A percentile compares a stretch with the other conserved stretches of the same genome.
Evolutionary conservation across 768 basidiomycete genomes (phyloP).

Genomic region (Boletus fagicola): DNA sequence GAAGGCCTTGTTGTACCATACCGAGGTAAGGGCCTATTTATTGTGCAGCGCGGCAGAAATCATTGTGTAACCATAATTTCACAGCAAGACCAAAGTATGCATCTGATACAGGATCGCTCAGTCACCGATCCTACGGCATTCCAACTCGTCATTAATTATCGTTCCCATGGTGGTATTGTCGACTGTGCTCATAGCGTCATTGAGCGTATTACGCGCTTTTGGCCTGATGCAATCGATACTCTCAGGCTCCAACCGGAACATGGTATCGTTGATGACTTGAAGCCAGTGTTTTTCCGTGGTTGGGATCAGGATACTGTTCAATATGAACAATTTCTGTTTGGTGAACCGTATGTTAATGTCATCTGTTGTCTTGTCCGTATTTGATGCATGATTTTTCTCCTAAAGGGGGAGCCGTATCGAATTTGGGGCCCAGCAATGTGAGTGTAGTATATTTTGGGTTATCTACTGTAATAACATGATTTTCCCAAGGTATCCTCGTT

Average conservation of each 20-base stretch:
- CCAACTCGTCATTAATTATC: slow-evolving; percentile 62
- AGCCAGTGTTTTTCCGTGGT: slow-evolving; percentile 56
- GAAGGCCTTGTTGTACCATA: slow-evolving; percentile 61
- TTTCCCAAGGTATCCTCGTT: slow-evolving; percentile 61
- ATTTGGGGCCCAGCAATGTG: slow-evolving; percentile 68
- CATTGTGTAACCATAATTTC: neutral
- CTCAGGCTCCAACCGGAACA: slow-evolving; percentile 55
- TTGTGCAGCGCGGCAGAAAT: neutral
- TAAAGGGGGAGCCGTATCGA: slow-evolving; percentile 49
- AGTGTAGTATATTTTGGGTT: slow-evolving; percentile 1
- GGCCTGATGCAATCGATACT: slow-evolving; percentile 62
- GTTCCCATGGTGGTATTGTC: slow-evolving; percentile 72
- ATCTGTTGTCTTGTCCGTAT: neutral
- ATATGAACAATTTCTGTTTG: slow-evolving; percentile 60
- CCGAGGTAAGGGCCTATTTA: slow-evolving; percentile 45
- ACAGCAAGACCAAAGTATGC: slow-evolving; percentile 23
- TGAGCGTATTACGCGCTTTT: slow-evolving; percentile 56
- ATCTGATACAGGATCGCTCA: slow-evolving; percentile 12
- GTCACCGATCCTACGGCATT: slow-evolving; percentile 41
- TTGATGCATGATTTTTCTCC: slow-evolving; percentile 14
- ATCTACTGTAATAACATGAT: neutral
- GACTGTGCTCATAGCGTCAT: slow-evolving; percentile 65
- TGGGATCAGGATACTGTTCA: slow-evolving; percentile 42
- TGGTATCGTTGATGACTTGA: slow-evolving; percentile 51
- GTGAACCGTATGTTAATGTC: slow-evolving; percentile 38